Evolutionary conservation across 129 eudicot genomes (phyloP).

Genomic region (Scalesia atractyloides): DNA sequence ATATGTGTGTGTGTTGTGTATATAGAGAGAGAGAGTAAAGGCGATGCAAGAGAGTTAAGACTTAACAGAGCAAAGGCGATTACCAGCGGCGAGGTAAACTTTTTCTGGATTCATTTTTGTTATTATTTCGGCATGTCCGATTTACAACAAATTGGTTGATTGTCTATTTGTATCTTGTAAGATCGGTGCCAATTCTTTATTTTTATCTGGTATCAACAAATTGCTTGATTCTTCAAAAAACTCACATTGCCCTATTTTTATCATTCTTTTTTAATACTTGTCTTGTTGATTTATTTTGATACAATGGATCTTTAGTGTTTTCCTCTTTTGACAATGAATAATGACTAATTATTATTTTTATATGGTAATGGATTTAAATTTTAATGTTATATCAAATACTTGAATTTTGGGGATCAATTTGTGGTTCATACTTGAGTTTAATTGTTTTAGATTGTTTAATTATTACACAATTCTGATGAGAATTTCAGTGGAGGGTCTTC

Average conservation of each 20-base stretch:
- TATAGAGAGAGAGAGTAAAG: slow-evolving; percentile 6
- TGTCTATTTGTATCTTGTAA: slow-evolving; percentile 4
- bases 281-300: slow-evolving; percentile 11
- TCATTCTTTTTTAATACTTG: neutral
- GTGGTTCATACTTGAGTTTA: slow-evolving; percentile 2
- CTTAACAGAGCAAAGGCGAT: slow-evolving; percentile 22
- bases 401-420: neutral
- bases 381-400: slow-evolving; percentile 10
- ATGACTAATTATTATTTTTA: neutral
- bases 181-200: neutral
- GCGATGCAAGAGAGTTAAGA: neutral
- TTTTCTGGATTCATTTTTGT: neutral
- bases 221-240: neutral
- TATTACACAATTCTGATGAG: slow-evolving; percentile 7
- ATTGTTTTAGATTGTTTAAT: neutral
- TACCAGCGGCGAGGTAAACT: slow-evolving; percentile 15
- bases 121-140: neutral
- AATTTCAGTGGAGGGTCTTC: slow-evolving; percentile 5
- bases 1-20: neutral
- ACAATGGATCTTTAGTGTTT: slow-evolving; percentile 12
- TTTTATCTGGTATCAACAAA: neutral
- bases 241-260: neutral
- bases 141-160: slow-evolving; percentile 7
- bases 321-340: slow-evolving; percentile 4
- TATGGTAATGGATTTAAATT: slow-evolving; percentile 10